Conservation (phyloP, 2,329 filamentous ascomycete species). For the Stemphylium lycopersici region DNA sequence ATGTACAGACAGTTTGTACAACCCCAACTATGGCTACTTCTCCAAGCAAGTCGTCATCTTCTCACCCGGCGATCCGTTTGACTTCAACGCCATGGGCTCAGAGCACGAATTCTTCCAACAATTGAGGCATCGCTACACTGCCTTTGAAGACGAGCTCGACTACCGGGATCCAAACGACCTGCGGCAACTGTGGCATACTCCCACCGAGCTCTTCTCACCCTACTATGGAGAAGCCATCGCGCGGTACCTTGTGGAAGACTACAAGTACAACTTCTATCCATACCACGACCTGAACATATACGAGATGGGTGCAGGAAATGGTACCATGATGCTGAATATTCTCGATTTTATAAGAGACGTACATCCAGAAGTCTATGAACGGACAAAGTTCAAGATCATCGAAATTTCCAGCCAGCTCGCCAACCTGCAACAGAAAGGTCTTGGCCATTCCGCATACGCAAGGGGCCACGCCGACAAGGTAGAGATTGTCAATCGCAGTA, state of each 20-base stretch:
- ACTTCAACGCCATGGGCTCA: conserved; percentile 81
- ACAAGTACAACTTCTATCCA: conserved; percentile 90
- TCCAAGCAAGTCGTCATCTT: conserved; percentile 97
- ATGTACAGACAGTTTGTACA: conserved; percentile 78
- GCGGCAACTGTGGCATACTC: conserved; percentile 96
- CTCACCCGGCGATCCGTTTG: conserved; percentile 86
- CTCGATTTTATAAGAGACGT: conserved; percentile 91
- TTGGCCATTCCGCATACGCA: conserved; percentile 69
- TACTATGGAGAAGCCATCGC: conserved; percentile 97
- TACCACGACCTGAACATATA: conserved; percentile 98
- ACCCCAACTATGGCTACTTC: conserved; percentile 94
- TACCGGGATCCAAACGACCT: conserved; percentile 72
- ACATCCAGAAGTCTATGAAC: conserved; percentile 89
- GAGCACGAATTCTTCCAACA: conserved; percentile 82
- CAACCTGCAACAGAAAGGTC: conserved; percentile 73
- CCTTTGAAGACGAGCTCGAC: conserved; percentile 90
- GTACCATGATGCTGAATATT: conserved; percentile 97
- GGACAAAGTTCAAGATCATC: conserved; percentile 93
- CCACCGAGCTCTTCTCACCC: conserved; percentile 93
- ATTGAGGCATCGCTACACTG: conserved; percentile 79
- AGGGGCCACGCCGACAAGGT: conserved; percentile 83
- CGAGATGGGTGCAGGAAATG: conserved; percentile 97
- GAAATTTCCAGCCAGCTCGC: conserved; percentile 89
- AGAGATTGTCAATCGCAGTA: conserved; percentile 90
- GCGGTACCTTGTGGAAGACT: conserved; percentile 94